Conservation (phyloP, 2,329 filamentous ascomycete genomes). For the Pseudogymnoascus sp. region DNA sequence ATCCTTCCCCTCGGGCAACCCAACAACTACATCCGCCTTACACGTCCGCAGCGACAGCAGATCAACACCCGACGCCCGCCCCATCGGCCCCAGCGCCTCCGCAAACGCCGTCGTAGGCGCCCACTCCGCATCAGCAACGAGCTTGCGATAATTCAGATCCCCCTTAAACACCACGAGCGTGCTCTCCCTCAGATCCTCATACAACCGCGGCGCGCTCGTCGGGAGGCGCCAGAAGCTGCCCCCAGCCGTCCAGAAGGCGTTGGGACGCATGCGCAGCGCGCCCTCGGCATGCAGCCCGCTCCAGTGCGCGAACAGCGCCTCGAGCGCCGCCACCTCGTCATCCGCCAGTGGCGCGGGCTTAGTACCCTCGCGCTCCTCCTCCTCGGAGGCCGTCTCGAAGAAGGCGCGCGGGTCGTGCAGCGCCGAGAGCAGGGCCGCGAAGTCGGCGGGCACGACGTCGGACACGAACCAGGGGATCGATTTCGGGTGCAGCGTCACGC, state of each 20-base stretch:
- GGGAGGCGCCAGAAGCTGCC: slow-evolving; percentile 88
- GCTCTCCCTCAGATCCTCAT: slow-evolving; percentile 69
- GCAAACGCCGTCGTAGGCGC: slow-evolving; percentile 78
- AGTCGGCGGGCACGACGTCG: slow-evolving; percentile 82
- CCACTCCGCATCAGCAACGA: slow-evolving; percentile 81
- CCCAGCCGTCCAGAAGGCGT: slow-evolving; percentile 82
- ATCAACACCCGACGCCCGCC: slow-evolving; percentile 71
- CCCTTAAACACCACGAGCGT: slow-evolving; percentile 96
- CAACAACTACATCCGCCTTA: slow-evolving; percentile 94
- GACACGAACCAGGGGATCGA: slow-evolving; percentile 97
- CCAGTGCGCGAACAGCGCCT: slow-evolving; percentile 78
- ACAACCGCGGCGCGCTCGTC: slow-evolving; percentile 53
- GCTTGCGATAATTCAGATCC: slow-evolving; percentile 90
- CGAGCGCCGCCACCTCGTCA: slow-evolving; percentile 56
- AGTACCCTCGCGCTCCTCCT: slow-evolving; percentile 48
- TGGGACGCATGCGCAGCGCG: slow-evolving; percentile 71
- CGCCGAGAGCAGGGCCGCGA: slow-evolving; percentile 69
- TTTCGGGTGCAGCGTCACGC: slow-evolving; percentile 85
- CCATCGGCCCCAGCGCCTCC: slow-evolving; percentile 77
- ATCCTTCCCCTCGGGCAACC: slow-evolving; percentile 71
- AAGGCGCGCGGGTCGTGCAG: slow-evolving; percentile 71
- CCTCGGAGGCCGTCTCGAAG: slow-evolving; percentile 66
- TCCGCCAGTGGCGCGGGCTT: slow-evolving; percentile 55
- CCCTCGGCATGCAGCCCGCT: slow-evolving; percentile 71
- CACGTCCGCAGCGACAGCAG: slow-evolving; percentile 83